phyloP scores from a whole-genome alignment of 2,329 filamentous ascomycete species.

The Teratosphaeriaceae sp. region DNA sequence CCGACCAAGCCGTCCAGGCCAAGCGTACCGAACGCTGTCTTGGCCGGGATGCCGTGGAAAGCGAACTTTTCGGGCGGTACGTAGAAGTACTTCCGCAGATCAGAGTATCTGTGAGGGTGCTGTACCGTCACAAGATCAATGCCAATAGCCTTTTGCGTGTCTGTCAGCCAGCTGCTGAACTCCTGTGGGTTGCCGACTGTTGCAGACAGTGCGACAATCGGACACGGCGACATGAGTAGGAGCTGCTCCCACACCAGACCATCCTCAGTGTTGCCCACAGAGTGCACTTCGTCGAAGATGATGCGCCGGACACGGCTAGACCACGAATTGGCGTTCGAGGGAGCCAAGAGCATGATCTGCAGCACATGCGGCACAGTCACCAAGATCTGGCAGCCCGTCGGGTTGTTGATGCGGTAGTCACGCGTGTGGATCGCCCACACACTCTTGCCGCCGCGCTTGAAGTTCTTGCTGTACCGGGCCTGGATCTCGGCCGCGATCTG shows the following conservation, averaged over 20 bases:
- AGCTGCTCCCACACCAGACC: constrained; percentile 75
- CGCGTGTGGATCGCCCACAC: constrained; percentile 75
- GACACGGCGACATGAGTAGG: constrained; percentile 65
- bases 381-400: constrained; percentile 64
- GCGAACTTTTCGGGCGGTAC: constrained; percentile 41
- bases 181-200: constrained; percentile 70
- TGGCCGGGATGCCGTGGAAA: constrained; percentile 48
- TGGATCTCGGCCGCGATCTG: constrained; percentile 76
- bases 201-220: constrained; percentile 71
- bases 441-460: constrained; percentile 54
- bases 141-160: constrained; percentile 57
- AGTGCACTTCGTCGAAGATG: constrained; percentile 79
- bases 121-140: constrained; percentile 61
- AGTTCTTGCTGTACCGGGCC: constrained; percentile 63
- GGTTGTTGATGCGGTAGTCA: constrained; percentile 68
- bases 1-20: constrained; percentile 44
- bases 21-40: constrained; percentile 34
- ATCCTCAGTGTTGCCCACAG: constrained; percentile 69
- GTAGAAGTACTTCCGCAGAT: constrained; percentile 70
- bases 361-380: constrained; percentile 73
- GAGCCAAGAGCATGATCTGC: constrained; percentile 67
- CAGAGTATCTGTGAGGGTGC: constrained; percentile 65
- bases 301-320: constrained; percentile 63
- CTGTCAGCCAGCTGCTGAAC: constrained; percentile 62
- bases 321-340: constrained; percentile 61